Evolutionary conservation across 2,329 filamentous ascomycete species (phyloP).

Genomic region (Escovopsis sp.): DNA sequence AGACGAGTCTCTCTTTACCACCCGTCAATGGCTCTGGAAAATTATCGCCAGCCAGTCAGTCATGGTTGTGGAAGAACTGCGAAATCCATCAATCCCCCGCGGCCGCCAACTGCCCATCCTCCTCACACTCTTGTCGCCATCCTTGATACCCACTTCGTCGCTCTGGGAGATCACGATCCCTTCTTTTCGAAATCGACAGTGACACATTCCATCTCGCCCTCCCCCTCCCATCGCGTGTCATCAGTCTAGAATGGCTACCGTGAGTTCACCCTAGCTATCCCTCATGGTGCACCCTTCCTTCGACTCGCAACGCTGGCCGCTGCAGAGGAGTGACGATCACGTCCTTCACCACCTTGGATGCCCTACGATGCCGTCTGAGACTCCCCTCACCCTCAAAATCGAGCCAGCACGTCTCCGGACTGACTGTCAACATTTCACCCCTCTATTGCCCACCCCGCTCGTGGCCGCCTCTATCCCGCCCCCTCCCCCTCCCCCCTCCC

Average conservation of each 20-base stretch:
- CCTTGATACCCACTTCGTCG: constrained; percentile 3
- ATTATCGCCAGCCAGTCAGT: constrained; percentile 2
- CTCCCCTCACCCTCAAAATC: background rate
- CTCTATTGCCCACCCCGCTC: background rate
- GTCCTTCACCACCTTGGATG: background rate
- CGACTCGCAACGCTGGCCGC: background rate
- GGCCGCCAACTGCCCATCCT: constrained; percentile 2
- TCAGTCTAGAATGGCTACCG: constrained; percentile 28
- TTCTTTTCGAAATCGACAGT: constrained; percentile 1
- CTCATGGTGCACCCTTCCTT: background rate
- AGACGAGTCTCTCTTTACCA: background rate
- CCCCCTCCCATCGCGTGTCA: constrained; percentile 9
- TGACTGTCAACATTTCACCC: background rate
- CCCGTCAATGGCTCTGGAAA: background rate
- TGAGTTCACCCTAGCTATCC: constrained; percentile 16
- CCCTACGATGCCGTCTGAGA: background rate
- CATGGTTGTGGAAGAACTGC: constrained; percentile 2
- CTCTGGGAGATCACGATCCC: constrained; percentile 2
- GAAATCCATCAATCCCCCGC: constrained; percentile 3
- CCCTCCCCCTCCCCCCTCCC: background rate
- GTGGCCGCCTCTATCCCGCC: background rate
- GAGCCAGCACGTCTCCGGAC: background rate
- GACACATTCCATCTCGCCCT: constrained; percentile 1
- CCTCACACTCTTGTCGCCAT: background rate
- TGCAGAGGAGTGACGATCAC: background rate